Evolutionary conservation across 495 filamentous ascomycete species (phyloP).

Genomic region (Penicillium subrubescens): DNA sequence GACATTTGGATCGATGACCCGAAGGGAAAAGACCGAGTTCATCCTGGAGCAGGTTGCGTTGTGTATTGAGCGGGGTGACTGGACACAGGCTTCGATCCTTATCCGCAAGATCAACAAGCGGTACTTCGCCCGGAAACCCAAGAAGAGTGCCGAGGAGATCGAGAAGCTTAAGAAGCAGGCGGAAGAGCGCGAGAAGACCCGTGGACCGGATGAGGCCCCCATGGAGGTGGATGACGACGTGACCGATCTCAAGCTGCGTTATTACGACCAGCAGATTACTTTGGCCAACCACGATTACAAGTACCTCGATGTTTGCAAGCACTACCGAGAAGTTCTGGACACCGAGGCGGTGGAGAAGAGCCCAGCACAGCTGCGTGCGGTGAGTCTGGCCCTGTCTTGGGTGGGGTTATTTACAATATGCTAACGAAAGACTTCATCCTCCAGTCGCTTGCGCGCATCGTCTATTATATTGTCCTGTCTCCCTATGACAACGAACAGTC

Average conservation of each 20-base stretch:
- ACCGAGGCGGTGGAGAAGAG: constrained; percentile 93
- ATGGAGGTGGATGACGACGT: constrained; percentile 84
- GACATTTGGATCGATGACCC: constrained; percentile 97
- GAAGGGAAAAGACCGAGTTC: constrained; percentile 97
- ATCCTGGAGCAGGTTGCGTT: constrained; percentile 93
- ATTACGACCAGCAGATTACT: constrained; percentile 94
- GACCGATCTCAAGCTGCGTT: constrained; percentile 92
- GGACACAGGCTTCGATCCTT: constrained; percentile 92
- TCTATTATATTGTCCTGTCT: constrained; percentile 95
- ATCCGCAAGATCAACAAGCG: constrained; percentile 95
- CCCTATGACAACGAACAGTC: constrained; percentile 99
- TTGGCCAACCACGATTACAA: constrained; percentile 95
- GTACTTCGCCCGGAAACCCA: constrained; percentile 85
- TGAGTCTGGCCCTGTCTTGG: constrained; percentile 46
- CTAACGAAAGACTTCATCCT: background rate
- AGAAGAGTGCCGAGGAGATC: constrained; percentile 82
- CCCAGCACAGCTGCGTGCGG: constrained; percentile 77
- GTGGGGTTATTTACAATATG: background rate
- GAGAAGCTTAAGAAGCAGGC: constrained; percentile 86
- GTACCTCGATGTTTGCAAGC: constrained; percentile 95
- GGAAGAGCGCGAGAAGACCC: constrained; percentile 76
- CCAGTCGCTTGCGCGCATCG: constrained; percentile 86
- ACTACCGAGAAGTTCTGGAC: constrained; percentile 93
- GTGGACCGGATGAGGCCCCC: constrained; percentile 68
- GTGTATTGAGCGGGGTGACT: constrained; percentile 94